Evolutionary conservation across 1,284 basidiomycete genomes (phyloP), one percentile per base, ranked within the genome.

Genomic region (Tilletia setariae): DNA sequence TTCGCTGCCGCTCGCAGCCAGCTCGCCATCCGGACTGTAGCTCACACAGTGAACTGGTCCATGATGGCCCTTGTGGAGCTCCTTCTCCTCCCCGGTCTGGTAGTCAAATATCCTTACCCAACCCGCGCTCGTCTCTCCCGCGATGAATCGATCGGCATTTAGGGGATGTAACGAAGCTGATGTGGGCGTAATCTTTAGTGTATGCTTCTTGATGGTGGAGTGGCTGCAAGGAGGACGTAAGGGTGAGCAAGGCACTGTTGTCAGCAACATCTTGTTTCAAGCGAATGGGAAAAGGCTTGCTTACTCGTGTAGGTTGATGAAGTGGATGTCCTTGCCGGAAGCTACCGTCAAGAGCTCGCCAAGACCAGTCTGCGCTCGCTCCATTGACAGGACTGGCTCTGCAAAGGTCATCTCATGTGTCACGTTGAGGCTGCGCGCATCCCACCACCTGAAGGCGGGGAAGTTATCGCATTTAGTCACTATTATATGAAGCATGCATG

Each of bases 21-120:
- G 88, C 85, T 98, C 94, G n/a, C 95, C 96, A 82, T 98, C 95
- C 0, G 95, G 96, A 80, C 90, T 92, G 84, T 91, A 98, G 75
- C 91, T 90, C 49, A 96, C 91, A 70, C 91, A 92, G 78, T 96
- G 93, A 13, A 96, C 95, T 15, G 95, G 94, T 16, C 95, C 95
- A 82, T 98, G 95, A 82, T 98, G 96, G 6, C 95, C 95, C 84
- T 98, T 98, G 76, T 95, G 87, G 67, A 97, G 88, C 71, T 98
- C 95, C 72, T 88, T 85, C 85, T 97, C 93, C 80, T 90, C 88
- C 1, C 92, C 95, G n/a, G 90, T 88, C 46, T 85, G 83, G 78
- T 93, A 89, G 51, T 91, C 91, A 81, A 97, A 94, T 42, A 98
- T 89, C 51, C 95, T 86, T 25, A 98, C 94, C 96, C 96, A 98